Evolutionary conservation across 495 filamentous ascomycete genomes (phyloP).

Genomic region (Neurospora hispaniola): DNA sequence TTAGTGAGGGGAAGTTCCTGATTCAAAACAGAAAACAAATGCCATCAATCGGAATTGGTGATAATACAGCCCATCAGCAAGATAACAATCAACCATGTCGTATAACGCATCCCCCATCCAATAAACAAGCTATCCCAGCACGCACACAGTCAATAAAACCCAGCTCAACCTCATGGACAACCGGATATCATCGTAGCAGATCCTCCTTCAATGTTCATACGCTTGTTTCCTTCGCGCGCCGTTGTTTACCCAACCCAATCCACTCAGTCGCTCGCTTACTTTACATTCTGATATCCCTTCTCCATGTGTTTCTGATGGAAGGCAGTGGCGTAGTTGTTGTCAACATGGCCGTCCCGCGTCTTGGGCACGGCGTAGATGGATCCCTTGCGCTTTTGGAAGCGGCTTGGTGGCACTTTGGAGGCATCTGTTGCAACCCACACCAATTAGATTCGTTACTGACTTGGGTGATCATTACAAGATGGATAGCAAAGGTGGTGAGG

Average conservation of each 20-base stretch:
- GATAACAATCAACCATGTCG: background rate
- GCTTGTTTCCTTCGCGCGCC: background rate
- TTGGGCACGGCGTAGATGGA: slow-evolving; percentile 50
- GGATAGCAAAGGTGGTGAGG: too few relatives aligned
- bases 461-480: too few relatives aligned
- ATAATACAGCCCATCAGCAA: background rate
- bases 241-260: background rate
- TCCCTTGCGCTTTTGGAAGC: slow-evolving; percentile 54
- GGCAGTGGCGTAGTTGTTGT: slow-evolving; percentile 33
- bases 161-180: background rate
- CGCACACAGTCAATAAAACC: background rate
- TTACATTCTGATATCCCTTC: slow-evolving; percentile 12
- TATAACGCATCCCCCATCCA: background rate
- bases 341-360: slow-evolving; percentile 47
- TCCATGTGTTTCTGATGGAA: slow-evolving; percentile 34
- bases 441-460: too few relatives aligned
- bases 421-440: slow-evolving; percentile 26
- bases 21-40: background rate
- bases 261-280: background rate
- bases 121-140: too few relatives aligned
- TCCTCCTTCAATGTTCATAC: background rate
- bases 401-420: slow-evolving; percentile 48
- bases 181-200: background rate
- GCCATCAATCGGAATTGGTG: background rate
- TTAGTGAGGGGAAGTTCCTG: background rate